Evolutionary conservation across 2,329 filamentous ascomycete genomes (phyloP), one percentile per base, ranked within the genome.

Genomic region (Alternaria consortialis): DNA sequence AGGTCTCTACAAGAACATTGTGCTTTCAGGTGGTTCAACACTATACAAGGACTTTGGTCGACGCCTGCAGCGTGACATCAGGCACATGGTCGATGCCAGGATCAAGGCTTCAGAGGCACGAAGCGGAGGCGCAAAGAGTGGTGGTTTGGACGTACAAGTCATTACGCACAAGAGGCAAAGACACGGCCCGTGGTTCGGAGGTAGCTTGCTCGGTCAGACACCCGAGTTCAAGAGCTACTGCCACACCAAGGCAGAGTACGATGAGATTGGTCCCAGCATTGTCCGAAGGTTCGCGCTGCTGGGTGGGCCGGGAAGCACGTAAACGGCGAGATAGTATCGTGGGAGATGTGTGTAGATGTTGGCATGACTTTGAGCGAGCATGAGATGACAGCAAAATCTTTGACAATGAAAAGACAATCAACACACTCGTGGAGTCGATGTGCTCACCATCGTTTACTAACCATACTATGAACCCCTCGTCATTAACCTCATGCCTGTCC

Each of bases 1-100:
- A 82, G 95, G 95, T 42, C 86, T 99, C 37, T 99, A 99, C 88
- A 99, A 99, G 88, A 99, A 99, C 83, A 99, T 99, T 82, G 95
- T 99, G 36, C 86, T 99, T 37, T 98, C 94, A 4, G 95, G 95
- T 77, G 95, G 95, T 73, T 97, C 94, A 70, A 99, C 95, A 23
- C 84, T 99, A 64, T 99, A 98, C 87, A 97, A 98, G 82, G 94
- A 99, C 81, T 99, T 99, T 81, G 95, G 95, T 27, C 89, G 95
- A 69, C 89, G 95, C 77, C 85, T 99, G 84, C 96, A 99, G 83
- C 90, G 95, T 77, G 96, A 99, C 77, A 99, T 99, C 77, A 92
- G 95, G 81, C 93, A 97, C 77, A 83, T 99, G 60, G 95, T 98
- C 42, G 95, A 99, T 76, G 93, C 90, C 17, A 88, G 95, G 71